Percentiles rank a stretch among this genome's conserved stretches.
Conservation (phyloP, 2,329 filamentous ascomycete genomes). For the Fusarium mexicanum region DNA sequence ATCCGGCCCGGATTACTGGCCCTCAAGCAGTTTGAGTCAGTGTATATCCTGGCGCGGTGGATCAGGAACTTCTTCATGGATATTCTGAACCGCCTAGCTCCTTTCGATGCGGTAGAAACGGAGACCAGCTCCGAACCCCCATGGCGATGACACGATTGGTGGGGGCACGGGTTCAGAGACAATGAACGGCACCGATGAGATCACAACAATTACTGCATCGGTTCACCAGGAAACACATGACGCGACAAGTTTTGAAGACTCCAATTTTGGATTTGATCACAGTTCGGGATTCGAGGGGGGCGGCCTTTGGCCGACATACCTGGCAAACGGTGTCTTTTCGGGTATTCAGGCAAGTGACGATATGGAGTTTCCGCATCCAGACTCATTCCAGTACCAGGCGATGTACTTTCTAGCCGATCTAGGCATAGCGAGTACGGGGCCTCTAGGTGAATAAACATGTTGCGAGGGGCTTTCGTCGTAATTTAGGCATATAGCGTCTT, state of each 20-base stretch:
- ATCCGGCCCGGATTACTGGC: not conserved
- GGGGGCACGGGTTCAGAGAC: too few relatives aligned
- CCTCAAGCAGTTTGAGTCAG: not conserved
- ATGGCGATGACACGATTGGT: rapidly evolving
- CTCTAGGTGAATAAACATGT: not conserved
- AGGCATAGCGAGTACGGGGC: not conserved
- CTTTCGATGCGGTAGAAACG: rapidly evolving
- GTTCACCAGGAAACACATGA: rapidly evolving
- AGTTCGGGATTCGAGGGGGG: not conserved
- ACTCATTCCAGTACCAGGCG: constrained; percentile 16
- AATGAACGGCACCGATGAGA: too few relatives aligned
- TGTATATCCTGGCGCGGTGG: constrained; percentile 8
- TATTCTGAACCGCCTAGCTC: not conserved
- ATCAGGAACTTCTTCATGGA: constrained; percentile 27
- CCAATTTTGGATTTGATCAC: not conserved
- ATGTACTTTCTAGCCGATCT: constrained; percentile 21
- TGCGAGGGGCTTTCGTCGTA: not conserved
- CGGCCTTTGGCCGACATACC: constrained; percentile 2
- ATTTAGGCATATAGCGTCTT: rapidly evolving
- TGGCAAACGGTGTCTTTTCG: constrained; percentile 9
- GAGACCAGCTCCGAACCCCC: rapidly evolving
- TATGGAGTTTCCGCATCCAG: constrained; percentile 20
- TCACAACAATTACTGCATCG: too few relatives aligned
- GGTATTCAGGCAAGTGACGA: not conserved
- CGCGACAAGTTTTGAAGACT: not conserved